phyloP scores from a whole-genome alignment of 305 asterid genomes.

The Solanum hybrid region DNA sequence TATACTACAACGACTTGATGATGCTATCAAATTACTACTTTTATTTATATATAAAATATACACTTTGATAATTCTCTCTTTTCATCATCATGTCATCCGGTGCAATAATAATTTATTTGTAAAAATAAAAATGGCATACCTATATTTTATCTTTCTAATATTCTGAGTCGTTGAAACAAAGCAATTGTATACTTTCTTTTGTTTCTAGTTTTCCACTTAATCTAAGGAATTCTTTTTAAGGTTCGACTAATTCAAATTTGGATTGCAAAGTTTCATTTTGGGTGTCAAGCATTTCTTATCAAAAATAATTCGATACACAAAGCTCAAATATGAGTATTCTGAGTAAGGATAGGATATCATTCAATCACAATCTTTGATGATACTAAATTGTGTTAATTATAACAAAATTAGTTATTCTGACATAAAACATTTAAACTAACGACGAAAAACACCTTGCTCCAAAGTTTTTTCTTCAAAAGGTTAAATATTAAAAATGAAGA shows the following conservation, averaged over 20 bases:
- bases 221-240: background rate
- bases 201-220: background rate
- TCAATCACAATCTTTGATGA: background rate
- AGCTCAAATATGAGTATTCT: background rate
- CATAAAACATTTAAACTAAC: background rate
- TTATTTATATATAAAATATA: rapidly evolving
- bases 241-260: background rate
- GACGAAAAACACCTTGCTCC: background rate
- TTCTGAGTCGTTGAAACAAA: background rate
- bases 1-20: conserved; percentile 32
- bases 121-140: background rate
- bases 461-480: background rate
- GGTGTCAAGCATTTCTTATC: background rate
- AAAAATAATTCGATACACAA: background rate
- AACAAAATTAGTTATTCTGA: background rate
- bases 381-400: background rate
- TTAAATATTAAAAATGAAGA: background rate
- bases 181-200: background rate
- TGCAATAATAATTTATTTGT: background rate
- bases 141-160: background rate
- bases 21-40: too few relatives aligned
- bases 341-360: background rate
- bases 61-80: background rate
- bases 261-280: background rate
- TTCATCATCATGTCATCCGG: too few relatives aligned